Conservation (phyloP, 78 protist genomes). For the Dictyostelium brefeldianum region DNA sequence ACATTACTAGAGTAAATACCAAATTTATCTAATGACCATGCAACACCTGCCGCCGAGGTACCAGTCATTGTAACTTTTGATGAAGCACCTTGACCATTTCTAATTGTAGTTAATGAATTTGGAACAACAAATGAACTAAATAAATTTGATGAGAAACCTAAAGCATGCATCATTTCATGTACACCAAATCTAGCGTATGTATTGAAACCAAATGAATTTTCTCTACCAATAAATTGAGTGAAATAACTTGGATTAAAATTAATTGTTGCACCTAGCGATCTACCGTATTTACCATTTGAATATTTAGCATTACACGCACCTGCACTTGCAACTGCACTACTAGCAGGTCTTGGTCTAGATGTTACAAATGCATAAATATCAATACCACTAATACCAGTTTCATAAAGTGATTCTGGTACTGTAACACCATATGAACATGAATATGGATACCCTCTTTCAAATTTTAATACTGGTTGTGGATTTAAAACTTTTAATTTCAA, state of each 20-base stretch:
- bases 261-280: conserved; percentile 13
- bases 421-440: not conserved
- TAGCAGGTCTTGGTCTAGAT: not conserved
- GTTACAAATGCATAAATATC: not conserved
- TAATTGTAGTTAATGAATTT: not conserved
- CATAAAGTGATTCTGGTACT: not conserved
- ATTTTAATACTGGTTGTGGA: too few relatives aligned
- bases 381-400: not conserved
- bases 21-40: not conserved
- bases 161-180: conserved; percentile 55
- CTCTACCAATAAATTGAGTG: not conserved
- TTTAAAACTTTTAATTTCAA: too few relatives aligned
- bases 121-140: not conserved
- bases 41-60: not conserved
- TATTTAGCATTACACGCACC: not conserved
- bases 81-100: not conserved
- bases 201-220: not conserved
- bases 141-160: conserved; percentile 25
- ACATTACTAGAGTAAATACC: not conserved
- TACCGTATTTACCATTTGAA: not conserved
- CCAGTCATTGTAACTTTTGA: not conserved
- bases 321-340: not conserved
- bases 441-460: too few relatives aligned
- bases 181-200: conserved; percentile 47
- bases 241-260: conserved; percentile 43